Evolutionary conservation across 2,329 filamentous ascomycete genomes (phyloP).

Genomic region (Ascochyta pisi): DNA sequence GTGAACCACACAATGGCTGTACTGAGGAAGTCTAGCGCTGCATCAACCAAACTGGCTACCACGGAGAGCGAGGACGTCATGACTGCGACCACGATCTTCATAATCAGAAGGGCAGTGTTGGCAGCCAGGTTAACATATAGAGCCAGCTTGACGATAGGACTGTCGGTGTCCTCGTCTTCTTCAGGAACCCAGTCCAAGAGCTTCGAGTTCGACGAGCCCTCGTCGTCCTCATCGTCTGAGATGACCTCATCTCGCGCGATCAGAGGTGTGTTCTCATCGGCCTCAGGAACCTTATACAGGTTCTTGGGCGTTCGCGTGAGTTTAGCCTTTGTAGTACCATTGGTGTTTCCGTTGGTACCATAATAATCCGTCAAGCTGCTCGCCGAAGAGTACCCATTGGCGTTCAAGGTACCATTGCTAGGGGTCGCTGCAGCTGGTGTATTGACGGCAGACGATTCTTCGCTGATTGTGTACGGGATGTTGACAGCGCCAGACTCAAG

Average conservation of each 20-base stretch:
- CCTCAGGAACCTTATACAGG: slow-evolving; percentile 74
- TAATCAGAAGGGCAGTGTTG: slow-evolving; percentile 75
- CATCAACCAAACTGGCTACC: slow-evolving; percentile 79
- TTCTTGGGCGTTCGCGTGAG: slow-evolving; percentile 73
- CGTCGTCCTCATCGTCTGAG: slow-evolving; percentile 53
- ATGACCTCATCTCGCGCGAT: slow-evolving; percentile 51
- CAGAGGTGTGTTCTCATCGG: slow-evolving; percentile 71
- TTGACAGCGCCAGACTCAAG: slow-evolving; percentile 64
- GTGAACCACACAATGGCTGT: slow-evolving; percentile 84
- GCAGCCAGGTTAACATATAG: slow-evolving; percentile 86
- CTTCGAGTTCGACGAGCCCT: slow-evolving; percentile 52
- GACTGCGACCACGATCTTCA: slow-evolving; percentile 79
- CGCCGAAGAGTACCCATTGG: slow-evolving; percentile 19
- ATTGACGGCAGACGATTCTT: slow-evolving; percentile 60
- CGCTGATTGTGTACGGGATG: slow-evolving; percentile 77
- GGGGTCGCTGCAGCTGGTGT: slow-evolving; percentile 28
- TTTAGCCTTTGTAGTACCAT: slow-evolving; percentile 36
- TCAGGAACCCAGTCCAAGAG: slow-evolving; percentile 72
- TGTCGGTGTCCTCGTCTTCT: slow-evolving; percentile 76
- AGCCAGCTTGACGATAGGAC: slow-evolving; percentile 80
- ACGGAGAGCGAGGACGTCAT: slow-evolving; percentile 84
- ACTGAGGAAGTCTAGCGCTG: slow-evolving; percentile 79
- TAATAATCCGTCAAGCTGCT: slow-evolving; percentile 40
- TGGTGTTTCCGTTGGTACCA: slow-evolving; percentile 29
- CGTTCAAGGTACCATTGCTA: slow-evolving; percentile 23